A percentile compares a stretch with the other conserved stretches of the same genome.
These are phyloP conservation scores for Phyllosticta citrichinensis DNA, from an alignment of 2,329 filamentous ascomycete species.

Conservation along the genomic window DNA sequence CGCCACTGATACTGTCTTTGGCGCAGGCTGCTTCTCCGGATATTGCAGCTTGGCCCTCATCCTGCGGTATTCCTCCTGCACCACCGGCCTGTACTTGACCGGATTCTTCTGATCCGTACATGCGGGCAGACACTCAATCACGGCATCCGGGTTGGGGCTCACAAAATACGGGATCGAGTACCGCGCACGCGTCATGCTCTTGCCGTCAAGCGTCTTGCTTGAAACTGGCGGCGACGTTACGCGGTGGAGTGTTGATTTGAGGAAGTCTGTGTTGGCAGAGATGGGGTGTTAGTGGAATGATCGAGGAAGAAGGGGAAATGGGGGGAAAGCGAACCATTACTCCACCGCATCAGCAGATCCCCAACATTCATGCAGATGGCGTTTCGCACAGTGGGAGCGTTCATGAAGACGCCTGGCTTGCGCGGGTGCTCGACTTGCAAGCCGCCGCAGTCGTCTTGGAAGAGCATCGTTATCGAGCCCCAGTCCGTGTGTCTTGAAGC, in stretches of 20 bases:
- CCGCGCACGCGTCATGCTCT: slow-evolving; percentile 39
- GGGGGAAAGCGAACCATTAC: not conserved
- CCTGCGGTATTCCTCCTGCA: slow-evolving; percentile 8
- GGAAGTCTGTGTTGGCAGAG: not conserved
- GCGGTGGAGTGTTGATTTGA: slow-evolving; percentile 8
- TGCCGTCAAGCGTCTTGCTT: slow-evolving; percentile 16
- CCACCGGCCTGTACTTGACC: slow-evolving; percentile 8
- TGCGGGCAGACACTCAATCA: slow-evolving; percentile 32
- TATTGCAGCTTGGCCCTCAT: slow-evolving; percentile 10
- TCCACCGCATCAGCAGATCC: slow-evolving; percentile 9
- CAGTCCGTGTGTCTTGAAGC: slow-evolving; percentile 40
- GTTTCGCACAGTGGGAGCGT: slow-evolving; percentile 2
- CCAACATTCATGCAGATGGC: slow-evolving; percentile 9
- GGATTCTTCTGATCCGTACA: slow-evolving; percentile 1
- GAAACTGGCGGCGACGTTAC: slow-evolving; percentile 3
- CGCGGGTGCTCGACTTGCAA: slow-evolving; percentile 32
- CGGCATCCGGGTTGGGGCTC: slow-evolving; percentile 37
- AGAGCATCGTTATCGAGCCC: slow-evolving; percentile 30
- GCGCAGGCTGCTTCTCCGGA: not conserved
- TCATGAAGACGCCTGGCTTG: not conserved
- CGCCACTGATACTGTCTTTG: not conserved
- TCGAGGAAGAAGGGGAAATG: not conserved
- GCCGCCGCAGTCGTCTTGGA: slow-evolving; percentile 47
- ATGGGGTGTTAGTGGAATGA: not conserved
- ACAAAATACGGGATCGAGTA: slow-evolving; percentile 55